Evolutionary conservation across 2,329 filamentous ascomycete genomes (phyloP).

Genomic region (Ophiostoma novo-ulmi): DNA sequence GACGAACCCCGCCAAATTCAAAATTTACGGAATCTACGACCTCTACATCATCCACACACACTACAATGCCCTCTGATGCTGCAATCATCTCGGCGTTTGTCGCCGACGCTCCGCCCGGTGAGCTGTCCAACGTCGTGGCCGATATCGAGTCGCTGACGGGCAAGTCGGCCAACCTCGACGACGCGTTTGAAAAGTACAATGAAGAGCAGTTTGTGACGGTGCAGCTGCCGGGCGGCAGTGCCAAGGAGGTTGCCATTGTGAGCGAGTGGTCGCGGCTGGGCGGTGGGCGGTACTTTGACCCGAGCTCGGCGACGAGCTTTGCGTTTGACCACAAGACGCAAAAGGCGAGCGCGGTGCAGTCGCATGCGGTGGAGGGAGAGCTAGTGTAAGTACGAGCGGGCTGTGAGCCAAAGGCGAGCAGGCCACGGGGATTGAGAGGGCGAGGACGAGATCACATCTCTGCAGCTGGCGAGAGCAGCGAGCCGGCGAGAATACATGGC

Average conservation of each 20-base stretch:
- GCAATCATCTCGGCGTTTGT: conserved; percentile 78
- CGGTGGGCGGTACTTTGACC: conserved; percentile 80
- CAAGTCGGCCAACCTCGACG: conserved; percentile 64
- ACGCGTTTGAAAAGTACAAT: conserved; percentile 91
- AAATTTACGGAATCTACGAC: not conserved
- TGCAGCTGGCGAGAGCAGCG: no score
- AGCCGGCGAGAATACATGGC: no score
- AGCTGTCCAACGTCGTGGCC: conserved; percentile 49
- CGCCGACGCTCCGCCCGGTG: conserved; percentile 88
- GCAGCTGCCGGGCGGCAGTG: conserved; percentile 75
- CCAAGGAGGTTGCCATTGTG: conserved; percentile 76
- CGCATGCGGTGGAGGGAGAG: conserved; percentile 72
- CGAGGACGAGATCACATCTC: no score
- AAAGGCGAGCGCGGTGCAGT: conserved; percentile 79
- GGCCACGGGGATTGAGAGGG: not conserved
- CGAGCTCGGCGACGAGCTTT: conserved; percentile 82
- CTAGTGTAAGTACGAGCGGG: conserved; percentile 59
- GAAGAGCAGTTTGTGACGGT: conserved; percentile 87
- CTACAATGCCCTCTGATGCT: conserved; percentile 33
- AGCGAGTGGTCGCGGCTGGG: conserved; percentile 65
- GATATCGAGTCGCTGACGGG: conserved; percentile 87
- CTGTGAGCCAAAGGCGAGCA: not conserved
- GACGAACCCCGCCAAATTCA: no score
- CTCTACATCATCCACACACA: conserved; percentile 30
- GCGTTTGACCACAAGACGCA: conserved; percentile 76